Evolutionary conservation across 1,284 basidiomycete species (phyloP), one percentile per base, ranked within the genome.

Genomic region (Puccinia horiana): DNA sequence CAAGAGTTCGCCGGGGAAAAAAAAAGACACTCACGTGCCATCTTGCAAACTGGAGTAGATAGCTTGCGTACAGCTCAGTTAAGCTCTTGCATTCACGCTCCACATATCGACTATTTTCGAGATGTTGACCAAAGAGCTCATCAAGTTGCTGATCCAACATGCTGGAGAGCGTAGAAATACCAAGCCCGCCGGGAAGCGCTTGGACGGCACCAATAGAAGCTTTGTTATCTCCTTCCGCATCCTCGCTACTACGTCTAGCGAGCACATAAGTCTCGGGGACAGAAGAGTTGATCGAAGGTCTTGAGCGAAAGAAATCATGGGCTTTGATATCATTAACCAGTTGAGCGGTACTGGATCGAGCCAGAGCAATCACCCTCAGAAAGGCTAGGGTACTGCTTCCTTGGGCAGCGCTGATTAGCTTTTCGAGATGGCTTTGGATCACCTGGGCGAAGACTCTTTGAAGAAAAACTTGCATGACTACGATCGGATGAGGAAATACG

Each of bases 381-480:
- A 96, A 95, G 0, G 95, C 93, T 20, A 99, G 90, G 78, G 95
- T 93, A 6, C 94, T 95, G 56, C 94, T 90, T 2, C 90, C 89
- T 0, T 90, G 87, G 1, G 92, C 93, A 81, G 91, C 90, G 80
- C 92, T 91, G 63, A 97, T 89, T 11, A 98, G 90, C 78, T 92
- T 90, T 86, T 98, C 95, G 86, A 98, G 91, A 86, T 96, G 93
- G 89, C 95, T 93, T 89, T 97, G 95, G 82, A 98, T 95, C 32
- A 96, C 95, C 89, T 99, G 97, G 0, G 96, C 96, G 88, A 99
- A 99, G 0, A 99, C 94, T 54, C 97, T 90, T 86, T 98, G 97
- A 58, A 99, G 88, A 88, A 99, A 99, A 9, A 98, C 96, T 87
- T 98, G 95, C 95, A 99, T 96, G 20, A 99, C 97, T n/a, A 95